Conservation (phyloP, 164 flowering plant species). For the Chloranthus sessilifolius region DNA sequence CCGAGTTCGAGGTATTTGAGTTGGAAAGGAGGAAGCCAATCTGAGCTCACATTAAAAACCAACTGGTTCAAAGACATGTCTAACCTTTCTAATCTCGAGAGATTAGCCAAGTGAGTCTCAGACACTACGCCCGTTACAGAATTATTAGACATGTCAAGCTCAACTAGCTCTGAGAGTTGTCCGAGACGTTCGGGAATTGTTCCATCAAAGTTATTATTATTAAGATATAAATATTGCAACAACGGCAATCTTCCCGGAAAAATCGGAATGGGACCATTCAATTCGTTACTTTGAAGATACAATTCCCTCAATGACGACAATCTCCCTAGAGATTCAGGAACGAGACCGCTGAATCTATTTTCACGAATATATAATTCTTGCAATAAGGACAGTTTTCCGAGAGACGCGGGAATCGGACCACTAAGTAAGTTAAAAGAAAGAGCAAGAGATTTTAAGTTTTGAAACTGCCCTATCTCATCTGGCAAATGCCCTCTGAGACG, state of each 20-base stretch:
- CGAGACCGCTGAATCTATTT: no score
- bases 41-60: not conserved
- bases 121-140: not conserved
- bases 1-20: not conserved
- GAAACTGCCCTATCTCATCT: not conserved
- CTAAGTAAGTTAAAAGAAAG: no score
- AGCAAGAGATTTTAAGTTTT: not conserved
- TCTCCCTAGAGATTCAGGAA: no score
- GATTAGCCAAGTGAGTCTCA: not conserved
- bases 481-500: no score
- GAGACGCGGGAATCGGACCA: no score
- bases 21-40: slow-evolving; percentile 7
- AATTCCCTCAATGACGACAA: no score
- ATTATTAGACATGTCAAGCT: not conserved
- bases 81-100: not conserved
- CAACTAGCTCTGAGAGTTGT: not conserved
- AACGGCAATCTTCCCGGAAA: not conserved
- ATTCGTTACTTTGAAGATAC: not conserved
- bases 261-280: slow-evolving; percentile 34
- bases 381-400: no score
- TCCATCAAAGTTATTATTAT: not conserved
- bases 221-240: not conserved
- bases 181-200: not conserved
- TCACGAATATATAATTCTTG: no score
- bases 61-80: not conserved